Base-by-base conservation (phyloP, 805 yeast species). In the Millerago galiae region DNA sequence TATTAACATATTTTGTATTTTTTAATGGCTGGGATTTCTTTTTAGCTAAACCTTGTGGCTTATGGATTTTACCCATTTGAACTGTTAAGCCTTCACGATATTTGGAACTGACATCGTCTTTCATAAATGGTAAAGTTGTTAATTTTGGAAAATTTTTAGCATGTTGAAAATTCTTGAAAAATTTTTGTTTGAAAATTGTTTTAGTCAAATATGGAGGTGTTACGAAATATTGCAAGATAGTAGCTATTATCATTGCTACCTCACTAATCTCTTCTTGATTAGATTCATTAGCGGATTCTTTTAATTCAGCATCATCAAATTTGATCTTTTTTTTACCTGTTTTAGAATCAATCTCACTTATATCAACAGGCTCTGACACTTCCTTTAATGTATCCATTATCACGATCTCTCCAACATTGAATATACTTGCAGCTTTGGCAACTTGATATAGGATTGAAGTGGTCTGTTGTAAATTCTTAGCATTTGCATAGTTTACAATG, bases 181-280 rank as follows among this genome's bases (percentile, higher is more conserved):
- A 55, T 50, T 68, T 63, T 18, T 70, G 64, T 47, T 72, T 69
- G 65, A 88, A 86, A 5, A 82, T 70, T 2, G 80, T 62, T 46
- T 81, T 80, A 15, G 80, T 74, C 34, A 89, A 67, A 56, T 89
- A 86, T 38, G 87, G 83, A 2, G 96, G 96, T 0, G 96, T 88
- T 13, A 88, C 78, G 55, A 86, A 86, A 57, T 67, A 88, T 57
- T 87, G 95, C 43, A 89, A 64, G 32, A 89, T 66, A 1, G 81
- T 68, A 1, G 91, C 89, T 42, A 87, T 70, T 8, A 80, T 55
- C 56, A 80, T 61, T 0, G 81, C 64, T 30, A 68, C 67, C 44
- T 67, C 38, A 60, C 54, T 39, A 53, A 51, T 47, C 46, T 43
- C 49, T 3, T 51, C 43, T 28, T 49, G 42, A 32, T 43, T 26